Evolutionary conservation across 2,329 filamentous ascomycete genomes (phyloP).

Genomic region (Xylaria hypoxylon): DNA sequence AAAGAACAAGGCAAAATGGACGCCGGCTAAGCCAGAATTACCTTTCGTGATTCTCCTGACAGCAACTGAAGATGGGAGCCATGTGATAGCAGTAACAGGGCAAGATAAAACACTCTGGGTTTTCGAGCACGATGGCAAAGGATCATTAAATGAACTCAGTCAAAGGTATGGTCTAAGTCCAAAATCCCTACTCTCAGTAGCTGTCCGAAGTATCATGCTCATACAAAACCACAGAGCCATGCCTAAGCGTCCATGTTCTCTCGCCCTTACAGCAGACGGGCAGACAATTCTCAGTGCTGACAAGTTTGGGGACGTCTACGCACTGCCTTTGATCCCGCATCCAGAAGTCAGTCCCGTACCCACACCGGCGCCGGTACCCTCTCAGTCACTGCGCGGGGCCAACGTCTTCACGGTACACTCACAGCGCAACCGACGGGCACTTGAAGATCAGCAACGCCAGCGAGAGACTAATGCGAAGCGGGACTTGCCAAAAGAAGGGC

Average conservation of each 20-base stretch:
- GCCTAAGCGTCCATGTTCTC: slow-evolving; percentile 87
- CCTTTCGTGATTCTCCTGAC: slow-evolving; percentile 77
- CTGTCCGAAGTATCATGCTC: slow-evolving; percentile 41
- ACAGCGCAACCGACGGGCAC: slow-evolving; percentile 69
- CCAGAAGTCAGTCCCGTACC: slow-evolving; percentile 18
- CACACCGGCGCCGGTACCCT: slow-evolving; percentile 36
- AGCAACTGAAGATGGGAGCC: slow-evolving; percentile 70
- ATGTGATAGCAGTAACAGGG: slow-evolving; percentile 83
- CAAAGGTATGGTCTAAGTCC: slow-evolving; percentile 66
- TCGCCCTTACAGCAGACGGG: slow-evolving; percentile 76
- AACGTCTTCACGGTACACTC: slow-evolving; percentile 73
- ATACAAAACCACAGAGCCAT: slow-evolving; percentile 69
- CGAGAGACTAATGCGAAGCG: slow-evolving; percentile 42
- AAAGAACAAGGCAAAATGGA: slow-evolving; percentile 51
- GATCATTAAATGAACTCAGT: slow-evolving; percentile 74
- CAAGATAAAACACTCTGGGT: slow-evolving; percentile 93
- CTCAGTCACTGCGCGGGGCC: slow-evolving; percentile 56
- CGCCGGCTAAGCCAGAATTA: slow-evolving; percentile 54
- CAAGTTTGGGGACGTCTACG: slow-evolving; percentile 97
- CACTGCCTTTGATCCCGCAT: slow-evolving; percentile 74
- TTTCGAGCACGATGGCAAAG: slow-evolving; percentile 73
- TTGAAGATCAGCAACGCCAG: slow-evolving; percentile 66
- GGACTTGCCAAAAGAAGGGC: slow-evolving; percentile 52
- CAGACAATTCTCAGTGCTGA: slow-evolving; percentile 84
- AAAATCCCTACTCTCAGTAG: not conserved